Evolutionary conservation across 129 eudicot genomes (phyloP), one percentile per base, ranked within the genome.

Genomic region (Ambrosia trifida): DNA sequence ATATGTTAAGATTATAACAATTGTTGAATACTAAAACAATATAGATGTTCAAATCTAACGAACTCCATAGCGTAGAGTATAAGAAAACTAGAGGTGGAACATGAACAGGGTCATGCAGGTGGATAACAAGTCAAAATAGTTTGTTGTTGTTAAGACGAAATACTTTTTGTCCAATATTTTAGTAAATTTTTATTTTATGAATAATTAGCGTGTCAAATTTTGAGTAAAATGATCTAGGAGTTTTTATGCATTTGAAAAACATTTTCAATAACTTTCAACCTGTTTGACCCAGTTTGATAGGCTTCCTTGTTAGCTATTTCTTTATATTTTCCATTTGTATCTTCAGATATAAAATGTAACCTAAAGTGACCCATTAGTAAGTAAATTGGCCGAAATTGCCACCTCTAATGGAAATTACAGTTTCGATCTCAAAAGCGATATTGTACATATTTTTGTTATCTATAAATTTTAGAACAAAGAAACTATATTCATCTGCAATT

Each of bases 151-250:
- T 32, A 0, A 24, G 14, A 10, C 44, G 4, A 45, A 46, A 28
- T n/a, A n/a, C 24, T 31, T 46, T 7, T 49, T 13, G 40, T 12
- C 38, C 64, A 5, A 14, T 36, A 19, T 59, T 30, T 30, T 19
- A 20, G 0, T 7, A 36, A 36, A 36, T 7, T 3, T 5, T 33
- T n/a, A 2, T 16, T 35, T 32, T 36, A 35, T 35, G 47, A n/a
- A 63, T 63, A 63, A 35, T 63, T 63, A 35, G 68, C 16, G 14
- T 33, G 47, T 63, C 30, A 17, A 63, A 38, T 36, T 3, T 16
- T 63, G 30, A 63, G 16, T 61, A 14, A 32, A 61, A 30, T 58
- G 64, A 11, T 31, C 30, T 54, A 18, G 5, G 16, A 57, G 54
- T 18, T 65, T 43, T 65, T 43, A 19, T 65, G 35, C 18, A 4